phyloP scores from a whole-genome alignment of 768 basidiomycete species.

The Hypsizygus marmoreus region DNA sequence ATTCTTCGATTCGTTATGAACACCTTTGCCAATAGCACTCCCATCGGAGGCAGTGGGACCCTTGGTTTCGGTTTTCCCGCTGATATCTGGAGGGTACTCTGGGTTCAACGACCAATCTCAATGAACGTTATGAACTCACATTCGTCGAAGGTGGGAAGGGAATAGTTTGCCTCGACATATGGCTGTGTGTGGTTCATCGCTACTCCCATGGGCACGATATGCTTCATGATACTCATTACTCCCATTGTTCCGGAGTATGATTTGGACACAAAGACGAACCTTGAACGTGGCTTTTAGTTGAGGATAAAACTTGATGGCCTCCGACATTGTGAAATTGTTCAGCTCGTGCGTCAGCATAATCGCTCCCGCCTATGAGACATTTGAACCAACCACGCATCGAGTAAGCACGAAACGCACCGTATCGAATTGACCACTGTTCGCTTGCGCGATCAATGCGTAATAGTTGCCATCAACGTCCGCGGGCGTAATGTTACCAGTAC shows the following conservation, averaged over 20 bases:
- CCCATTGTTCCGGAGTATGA: not conserved
- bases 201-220: constrained; percentile 56
- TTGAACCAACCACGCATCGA: not conserved
- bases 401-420: constrained; percentile 26
- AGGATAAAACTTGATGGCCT: constrained; percentile 54
- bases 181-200: constrained; percentile 52
- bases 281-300: constrained; percentile 46
- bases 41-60: no score
- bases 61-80: not conserved
- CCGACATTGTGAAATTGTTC: constrained; percentile 62
- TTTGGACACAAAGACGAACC: constrained; percentile 28
- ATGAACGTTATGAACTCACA: constrained; percentile 34
- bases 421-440: constrained; percentile 42
- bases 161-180: constrained; percentile 49
- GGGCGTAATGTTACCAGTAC: constrained; percentile 43
- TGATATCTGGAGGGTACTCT: not conserved
- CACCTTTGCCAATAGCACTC: no score
- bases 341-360: constrained; percentile 62
- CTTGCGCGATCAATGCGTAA: constrained; percentile 48
- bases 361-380: constrained; percentile 39
- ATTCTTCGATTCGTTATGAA: no score
- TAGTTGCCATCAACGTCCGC: constrained; percentile 57
- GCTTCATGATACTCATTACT: constrained; percentile 19
- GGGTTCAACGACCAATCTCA: not conserved
- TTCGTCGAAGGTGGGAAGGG: constrained; percentile 45